Percentiles rank a stretch among this genome's conserved stretches.
Conservation (phyloP, 805 yeast species). For the Yarrowia osloensis region DNA sequence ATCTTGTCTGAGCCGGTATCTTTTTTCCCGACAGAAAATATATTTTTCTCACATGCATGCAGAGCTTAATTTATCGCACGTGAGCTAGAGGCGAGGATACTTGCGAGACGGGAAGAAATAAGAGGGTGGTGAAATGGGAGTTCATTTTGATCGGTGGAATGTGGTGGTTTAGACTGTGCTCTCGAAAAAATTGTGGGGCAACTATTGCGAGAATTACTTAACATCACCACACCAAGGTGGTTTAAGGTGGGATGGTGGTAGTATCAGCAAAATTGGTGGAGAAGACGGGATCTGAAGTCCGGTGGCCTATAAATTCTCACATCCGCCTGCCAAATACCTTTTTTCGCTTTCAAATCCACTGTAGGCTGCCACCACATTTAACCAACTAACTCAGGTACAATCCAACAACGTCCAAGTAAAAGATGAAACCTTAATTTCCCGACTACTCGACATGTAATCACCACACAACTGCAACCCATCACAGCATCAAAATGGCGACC, state of each 20-base stretch:
- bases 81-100: not conserved
- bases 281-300: too few species aligned
- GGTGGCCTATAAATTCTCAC: too few species aligned
- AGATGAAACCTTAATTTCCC: not conserved
- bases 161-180: not conserved
- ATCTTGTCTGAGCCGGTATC: not conserved
- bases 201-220: not conserved
- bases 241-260: not conserved
- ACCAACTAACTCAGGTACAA: too few species aligned
- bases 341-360: too few species aligned
- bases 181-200: not conserved
- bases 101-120: not conserved
- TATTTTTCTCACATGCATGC: slow-evolving; percentile 10
- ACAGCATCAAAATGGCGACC: slow-evolving; percentile 1
- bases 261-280: too few species aligned
- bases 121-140: not conserved
- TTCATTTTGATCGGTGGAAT: not conserved
- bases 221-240: not conserved
- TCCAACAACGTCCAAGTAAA: not conserved
- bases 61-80: slow-evolving; percentile 23
- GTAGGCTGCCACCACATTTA: too few species aligned
- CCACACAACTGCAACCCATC: not conserved
- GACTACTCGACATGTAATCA: not conserved
- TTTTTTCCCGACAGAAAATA: not conserved
- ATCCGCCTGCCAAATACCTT: not conserved